A percentile compares a stretch with the other conserved stretches of the same genome.
phyloP scores from a whole-genome alignment of 2,329 filamentous ascomycete species.

The Orbilia ellipsospora region DNA sequence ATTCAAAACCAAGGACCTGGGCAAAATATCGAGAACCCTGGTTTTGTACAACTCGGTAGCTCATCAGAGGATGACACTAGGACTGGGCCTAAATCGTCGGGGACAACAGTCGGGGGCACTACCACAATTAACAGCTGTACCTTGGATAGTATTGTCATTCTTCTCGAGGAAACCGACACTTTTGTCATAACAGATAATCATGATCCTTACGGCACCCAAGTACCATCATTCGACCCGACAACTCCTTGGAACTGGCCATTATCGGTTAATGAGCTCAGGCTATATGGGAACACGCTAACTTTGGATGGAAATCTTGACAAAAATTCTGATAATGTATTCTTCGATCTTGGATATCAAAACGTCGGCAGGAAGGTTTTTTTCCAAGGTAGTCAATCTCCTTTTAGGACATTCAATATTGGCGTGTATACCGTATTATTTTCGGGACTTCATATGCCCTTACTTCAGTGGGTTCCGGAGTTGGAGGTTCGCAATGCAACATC shows the following conservation, averaged over 20 bases:
- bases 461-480: constrained; percentile 8
- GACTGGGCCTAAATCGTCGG: too few species aligned
- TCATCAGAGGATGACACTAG: too few species aligned
- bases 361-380: constrained; percentile 4
- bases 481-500: constrained; percentile 7
- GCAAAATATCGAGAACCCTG: too few species aligned
- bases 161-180: neutral
- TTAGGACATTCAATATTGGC: too few species aligned
- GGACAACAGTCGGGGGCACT: neutral
- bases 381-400: neutral
- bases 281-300: neutral
- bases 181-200: neutral
- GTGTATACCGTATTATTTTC: neutral
- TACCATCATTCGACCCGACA: neutral
- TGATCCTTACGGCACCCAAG: neutral
- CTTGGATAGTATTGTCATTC: too few species aligned
- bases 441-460: constrained; percentile 1
- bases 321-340: neutral
- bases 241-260: neutral
- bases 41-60: too few species aligned
- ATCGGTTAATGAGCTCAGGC: neutral
- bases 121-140: too few species aligned
- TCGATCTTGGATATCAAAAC: neutral
- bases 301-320: neutral
- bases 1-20: too few species aligned